Base-by-base conservation (phyloP, 345 rosid species). In the Fremontodendron californicum region DNA sequence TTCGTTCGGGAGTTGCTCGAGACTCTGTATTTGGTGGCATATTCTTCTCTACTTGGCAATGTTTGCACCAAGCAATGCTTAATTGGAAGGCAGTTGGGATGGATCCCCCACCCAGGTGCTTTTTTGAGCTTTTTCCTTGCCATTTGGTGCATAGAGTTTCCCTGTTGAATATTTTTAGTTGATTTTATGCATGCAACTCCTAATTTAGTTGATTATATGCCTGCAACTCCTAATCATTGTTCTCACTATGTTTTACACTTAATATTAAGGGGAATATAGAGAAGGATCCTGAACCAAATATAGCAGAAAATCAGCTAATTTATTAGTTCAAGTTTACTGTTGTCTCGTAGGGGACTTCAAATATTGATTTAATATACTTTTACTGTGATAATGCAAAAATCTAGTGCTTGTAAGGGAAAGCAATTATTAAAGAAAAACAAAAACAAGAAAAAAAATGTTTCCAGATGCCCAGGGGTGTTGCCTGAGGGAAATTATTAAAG, bases 1-100 rank as follows among this genome's bases (percentile, higher is more conserved):
- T 90, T 6, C 89, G 89, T 9, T 82, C 99, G 1, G 98, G 99
- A 74, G 55, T 93, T 78, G 83, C 81, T 69, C 89, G 99, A 67
- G 99, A 96, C 84, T 60, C 65, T 72, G 10, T 89, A 67, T 93
- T 88, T 77, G 91, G 93, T 70, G 98, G 99, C 61, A 69, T 92
- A 31, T 96, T 96, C 87, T 96, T 96, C 77, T 84, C 94, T 25
- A 84, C 92, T 46, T 96, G 99, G 99, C 93, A 96, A 79, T 91
- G 88, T 83, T 80, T 91, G 52, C 96, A 92, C 27, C 86, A 48
- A 78, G 88, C 87, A 60, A 87, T 93, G 93, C 84, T 88, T 27
- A 82, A 87, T 75, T 93, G 99, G 98, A 96, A 91, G 85, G 98
- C 96, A 0, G 94, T 87, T 7, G 91, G 91, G 55, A 93, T 92